Base-by-base conservation (phyloP, 129 eudicot genomes). In the Smallanthus sonchifolius region DNA sequence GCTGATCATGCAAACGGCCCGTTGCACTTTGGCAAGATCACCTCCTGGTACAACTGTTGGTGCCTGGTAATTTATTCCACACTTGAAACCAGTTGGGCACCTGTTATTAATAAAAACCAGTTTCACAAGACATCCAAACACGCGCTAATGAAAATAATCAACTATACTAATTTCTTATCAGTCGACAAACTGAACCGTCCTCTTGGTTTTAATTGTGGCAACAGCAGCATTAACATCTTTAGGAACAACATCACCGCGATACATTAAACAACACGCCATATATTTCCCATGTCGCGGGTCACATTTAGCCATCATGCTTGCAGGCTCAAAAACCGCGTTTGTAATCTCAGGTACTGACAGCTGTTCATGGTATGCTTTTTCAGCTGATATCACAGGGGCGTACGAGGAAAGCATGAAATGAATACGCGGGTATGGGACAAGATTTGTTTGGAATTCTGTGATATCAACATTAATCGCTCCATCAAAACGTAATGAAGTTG, bases 1-100 rank as follows among this genome's bases (percentile, higher is more conserved):
- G 90, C 98, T 89, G 75, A 92, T 89, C 96, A 92, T 92, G 88
- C 96, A 89, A 59, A 92, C 96, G 1, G 96, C 95, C 59, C 95
- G 73, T 62, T 92, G 92, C 28, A 87, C 96, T 80, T 89, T 92
- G 49, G 94, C 97, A 40, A 92, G 87, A 72, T 92, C 30, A 24
- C 30, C 30, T 0, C 30, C 30, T 24, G 30, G 30, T 24, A 24
- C 30, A 24, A 24, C 30, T 24, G 30, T 24, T 24, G 30, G 30
- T 24, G 30, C 1, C 30, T 24, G 30, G 30, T 24, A 24, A 24
- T 24, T 24, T 24, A 24, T 24, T 24, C 30, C 30, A 24, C 30
- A 24, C 30, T 24, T 24, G 30, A 24, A 24, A 24, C 30, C 30
- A 24, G 30, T 24, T 24, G 30, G 30, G 30, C 30, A 24, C 30